Percentiles rank a stretch among this genome's conserved stretches.
These are phyloP conservation scores for Colletotrichum sp. DNA, from an alignment of 2,329 filamentous ascomycete genomes.

Conservation along the genomic window DNA sequence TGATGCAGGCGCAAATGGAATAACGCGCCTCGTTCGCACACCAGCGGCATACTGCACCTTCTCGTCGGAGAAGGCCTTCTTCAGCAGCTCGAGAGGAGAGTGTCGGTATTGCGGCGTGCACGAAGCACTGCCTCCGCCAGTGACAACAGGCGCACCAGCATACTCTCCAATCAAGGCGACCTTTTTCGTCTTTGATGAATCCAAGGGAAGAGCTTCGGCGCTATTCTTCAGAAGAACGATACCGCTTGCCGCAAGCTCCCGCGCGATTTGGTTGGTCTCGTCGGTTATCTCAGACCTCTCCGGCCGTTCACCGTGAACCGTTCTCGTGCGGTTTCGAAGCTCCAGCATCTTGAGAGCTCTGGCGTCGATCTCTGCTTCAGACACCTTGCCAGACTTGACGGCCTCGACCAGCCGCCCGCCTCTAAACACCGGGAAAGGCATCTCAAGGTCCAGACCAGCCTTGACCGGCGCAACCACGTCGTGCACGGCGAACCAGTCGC, in stretches of 20 bases:
- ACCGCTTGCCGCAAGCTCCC: constrained; percentile 20
- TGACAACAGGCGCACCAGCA: background rate
- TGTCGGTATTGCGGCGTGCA: constrained; percentile 19
- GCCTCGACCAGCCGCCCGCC: constrained; percentile 24
- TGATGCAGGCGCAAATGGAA: constrained; percentile 5
- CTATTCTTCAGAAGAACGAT: constrained; percentile 25
- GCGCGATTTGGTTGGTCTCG: constrained; percentile 17
- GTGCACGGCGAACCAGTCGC: constrained; percentile 39
- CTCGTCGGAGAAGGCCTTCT: background rate
- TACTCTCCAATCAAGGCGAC: constrained; percentile 12
- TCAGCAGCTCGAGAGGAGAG: constrained; percentile 9
- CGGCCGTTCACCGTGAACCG: background rate
- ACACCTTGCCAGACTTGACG: constrained; percentile 14
- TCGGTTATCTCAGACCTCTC: constrained; percentile 17
- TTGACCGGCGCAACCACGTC: constrained; percentile 32
- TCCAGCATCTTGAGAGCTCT: constrained; percentile 20
- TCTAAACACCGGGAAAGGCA: constrained; percentile 29
- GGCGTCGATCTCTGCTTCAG: constrained; percentile 16
- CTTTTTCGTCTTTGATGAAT: background rate
- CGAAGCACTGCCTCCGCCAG: constrained; percentile 13
- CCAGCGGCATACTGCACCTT: background rate
- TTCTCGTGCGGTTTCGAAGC: constrained; percentile 12
- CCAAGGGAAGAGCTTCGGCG: background rate
- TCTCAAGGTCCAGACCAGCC: constrained; percentile 37
- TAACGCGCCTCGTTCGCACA: constrained; percentile 15